Conservation (phyloP, 2,329 filamentous ascomycete species). For the Alternaria novae-zelandiae region DNA sequence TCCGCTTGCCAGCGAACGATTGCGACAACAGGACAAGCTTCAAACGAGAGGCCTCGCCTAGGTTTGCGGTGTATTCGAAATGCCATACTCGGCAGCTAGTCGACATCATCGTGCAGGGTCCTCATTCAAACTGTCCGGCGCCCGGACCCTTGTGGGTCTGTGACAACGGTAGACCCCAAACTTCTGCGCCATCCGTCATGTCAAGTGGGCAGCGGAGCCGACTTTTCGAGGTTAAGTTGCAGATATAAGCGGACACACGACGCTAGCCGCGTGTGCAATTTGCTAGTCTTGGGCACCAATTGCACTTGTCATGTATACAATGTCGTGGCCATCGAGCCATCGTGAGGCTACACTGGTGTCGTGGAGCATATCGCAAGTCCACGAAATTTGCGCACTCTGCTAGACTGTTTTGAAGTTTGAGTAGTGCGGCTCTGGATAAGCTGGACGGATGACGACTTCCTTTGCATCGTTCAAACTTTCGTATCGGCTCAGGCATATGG, state of each 20-base stretch:
- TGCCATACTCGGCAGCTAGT: constrained; percentile 11
- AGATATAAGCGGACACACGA: constrained; percentile 10
- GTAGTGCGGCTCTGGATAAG: background rate
- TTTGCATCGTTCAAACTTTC: background rate
- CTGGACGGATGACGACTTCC: background rate
- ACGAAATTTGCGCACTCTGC: background rate
- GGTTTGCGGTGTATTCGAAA: constrained; percentile 6
- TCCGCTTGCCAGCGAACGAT: constrained; percentile 10
- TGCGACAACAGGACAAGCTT: background rate
- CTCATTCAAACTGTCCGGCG: constrained; percentile 11
- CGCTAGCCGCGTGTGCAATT: constrained; percentile 25
- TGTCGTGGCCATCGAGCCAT: constrained; percentile 1
- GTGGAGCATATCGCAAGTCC: background rate
- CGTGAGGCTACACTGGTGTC: background rate
- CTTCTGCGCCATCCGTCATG: constrained; percentile 26
- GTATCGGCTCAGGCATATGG: background rate
- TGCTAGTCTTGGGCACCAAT: constrained; percentile 13
- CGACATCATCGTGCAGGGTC: constrained; percentile 29
- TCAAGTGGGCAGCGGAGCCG: constrained; percentile 18
- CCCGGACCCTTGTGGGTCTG: constrained; percentile 21
- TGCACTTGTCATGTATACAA: constrained; percentile 11
- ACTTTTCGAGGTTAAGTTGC: constrained; percentile 3
- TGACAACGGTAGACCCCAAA: constrained; percentile 11
- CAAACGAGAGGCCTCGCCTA: background rate
- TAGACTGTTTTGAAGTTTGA: background rate